Evolutionary conservation across 2,329 filamentous ascomycete genomes (phyloP), one percentile per base, ranked within the genome.

Genomic region (Aspergillus unguis): DNA sequence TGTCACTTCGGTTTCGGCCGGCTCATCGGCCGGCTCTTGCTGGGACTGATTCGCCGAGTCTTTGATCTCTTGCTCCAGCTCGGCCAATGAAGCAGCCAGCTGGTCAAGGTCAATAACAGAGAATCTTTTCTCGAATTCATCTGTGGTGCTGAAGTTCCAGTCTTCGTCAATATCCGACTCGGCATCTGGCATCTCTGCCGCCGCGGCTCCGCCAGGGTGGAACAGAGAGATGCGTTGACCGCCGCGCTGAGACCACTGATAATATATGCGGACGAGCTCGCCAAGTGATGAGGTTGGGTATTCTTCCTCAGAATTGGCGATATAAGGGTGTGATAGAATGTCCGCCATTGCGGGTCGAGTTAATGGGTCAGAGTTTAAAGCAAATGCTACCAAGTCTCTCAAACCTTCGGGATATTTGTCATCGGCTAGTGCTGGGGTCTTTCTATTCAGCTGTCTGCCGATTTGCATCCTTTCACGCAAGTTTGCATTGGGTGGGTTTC

Each of bases 81-180:
- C 69, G 11, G 73, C 71, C 44, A 79, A 68, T 1, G 76, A 77
- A 46, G 78, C 76, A 10, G 70, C 68, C 35, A 79, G 66, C 53
- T 77, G 69, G 56, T 77, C 70, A 6, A 75, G 57, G 55, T 75
- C 69, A 43, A 78, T 71, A 38, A 77, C 71, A 2, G 77, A 78
- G 44, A 77, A 76, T 32, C 76, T 65, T 51, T 75, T 71, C 56
- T 85, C 80, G 58, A 85, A 85, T 10, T 80, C 78, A 57, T 82
- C 80, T 2, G 82, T 84, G 4, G 81, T 84, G 59, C 82, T 85
- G 63, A 86, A 86, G 52, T 83, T 85, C 83, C 83, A 86, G 56
- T 83, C 81, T 37, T 82, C 79, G 3, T 77, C 73, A 1, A 71
- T 63, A 3, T 77, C 72, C 6, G 48, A 26, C 27, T 74, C 70